Conservation (phyloP, 331 rosid species). For the Acacia pycnantha region DNA sequence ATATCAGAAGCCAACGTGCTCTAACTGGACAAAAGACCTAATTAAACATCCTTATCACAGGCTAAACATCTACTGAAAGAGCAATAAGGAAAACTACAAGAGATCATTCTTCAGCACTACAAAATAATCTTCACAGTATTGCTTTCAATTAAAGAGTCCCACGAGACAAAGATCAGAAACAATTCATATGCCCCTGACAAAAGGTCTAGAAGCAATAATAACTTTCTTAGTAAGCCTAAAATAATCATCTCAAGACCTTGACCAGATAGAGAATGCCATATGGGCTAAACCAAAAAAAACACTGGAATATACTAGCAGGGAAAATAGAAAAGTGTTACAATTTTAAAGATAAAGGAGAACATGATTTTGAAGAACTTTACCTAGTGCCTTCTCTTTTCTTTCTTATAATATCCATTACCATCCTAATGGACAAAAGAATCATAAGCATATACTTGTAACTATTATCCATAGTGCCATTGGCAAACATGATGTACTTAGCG, state of each 20-base stretch:
- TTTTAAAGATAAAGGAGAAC: constrained; percentile 16
- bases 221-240: background rate
- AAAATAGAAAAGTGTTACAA: background rate
- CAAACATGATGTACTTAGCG: background rate
- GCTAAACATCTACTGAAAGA: background rate
- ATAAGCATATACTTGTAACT: constrained; percentile 7
- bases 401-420: constrained; percentile 12
- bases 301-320: background rate
- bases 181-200: background rate
- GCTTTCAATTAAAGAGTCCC: background rate
- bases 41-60: background rate
- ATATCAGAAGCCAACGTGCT: background rate
- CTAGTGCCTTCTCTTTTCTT: constrained; percentile 6
- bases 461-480: constrained; percentile 10
- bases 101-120: background rate
- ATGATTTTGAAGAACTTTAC: constrained; percentile 16
- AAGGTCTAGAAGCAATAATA: background rate
- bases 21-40: background rate
- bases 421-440: constrained; percentile 20
- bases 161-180: background rate
- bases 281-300: background rate
- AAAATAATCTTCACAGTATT: background rate
- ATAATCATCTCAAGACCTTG: background rate
- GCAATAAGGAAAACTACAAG: background rate
- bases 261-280: background rate